Evolutionary conservation across 2,329 filamentous ascomycete species (phyloP), one percentile per base, ranked within the genome.

Genomic region (Penicillium sp.): DNA sequence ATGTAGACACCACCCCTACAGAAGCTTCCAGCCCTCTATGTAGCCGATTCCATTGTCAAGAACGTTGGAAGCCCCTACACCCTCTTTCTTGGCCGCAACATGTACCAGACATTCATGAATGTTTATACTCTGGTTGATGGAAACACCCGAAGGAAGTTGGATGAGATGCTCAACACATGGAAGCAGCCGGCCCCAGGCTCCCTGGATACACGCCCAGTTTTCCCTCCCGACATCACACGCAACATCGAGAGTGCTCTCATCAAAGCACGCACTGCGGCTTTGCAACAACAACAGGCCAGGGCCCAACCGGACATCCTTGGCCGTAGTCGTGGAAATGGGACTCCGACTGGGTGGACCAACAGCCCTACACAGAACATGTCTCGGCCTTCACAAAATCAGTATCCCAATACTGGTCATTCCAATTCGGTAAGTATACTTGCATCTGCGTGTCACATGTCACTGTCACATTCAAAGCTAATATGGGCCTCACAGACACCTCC

Each of bases 11-110:
- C 91, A 45, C 92, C 94, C 39, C 84, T 86, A 60, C 92, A 92
- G 75, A 99, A 97, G 72, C 81, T 99, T 3, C 92, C 94, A 19
- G 91, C 94, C n/a, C 83, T 99, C 29, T 99, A 97, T 77, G 91
- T 99, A 64, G 87, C 99, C 70, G 94, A 99, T 77, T 97, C 93
- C 16, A 93, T 99, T 60, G 92, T 96, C 72, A 99, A 99, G 77
- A 97, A 99, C 79, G 92, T 99, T 60, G 94, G 94, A 60, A 97
- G 93, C 0, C 94, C 94, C 8, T 99, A 99, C 76, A 97, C 93
- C 0, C 82, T 97, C 13, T 97, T 96, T 74, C 89, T 99, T 63
- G 91, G 92, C 51, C 88, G 91, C 40, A 93, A 93, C 70, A 84
- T 99, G 39, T 97, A 93, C 76, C 85, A 88, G 66, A 97, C 91